Conservation (phyloP, 2,329 filamentous ascomycete genomes). For the Botrytis paeoniae region DNA sequence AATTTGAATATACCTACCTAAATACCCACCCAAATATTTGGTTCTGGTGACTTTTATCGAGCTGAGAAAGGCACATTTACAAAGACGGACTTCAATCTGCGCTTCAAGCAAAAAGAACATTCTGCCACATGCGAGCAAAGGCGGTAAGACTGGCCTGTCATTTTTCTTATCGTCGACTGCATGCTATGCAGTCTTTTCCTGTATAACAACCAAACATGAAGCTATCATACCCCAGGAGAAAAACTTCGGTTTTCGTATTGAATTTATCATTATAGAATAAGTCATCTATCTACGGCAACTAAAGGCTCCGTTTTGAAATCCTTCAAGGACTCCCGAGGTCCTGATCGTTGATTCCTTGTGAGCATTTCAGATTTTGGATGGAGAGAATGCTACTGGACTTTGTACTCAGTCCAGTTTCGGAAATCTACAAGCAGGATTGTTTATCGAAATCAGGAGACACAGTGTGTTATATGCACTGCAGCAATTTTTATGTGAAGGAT, state of each 20-base stretch:
- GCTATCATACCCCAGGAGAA: neutral
- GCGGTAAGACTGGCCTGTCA: neutral
- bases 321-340: neutral
- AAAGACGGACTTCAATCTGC: conserved; percentile 12
- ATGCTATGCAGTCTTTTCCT: neutral
- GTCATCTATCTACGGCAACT: neutral
- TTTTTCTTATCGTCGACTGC: neutral
- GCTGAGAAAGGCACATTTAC: neutral
- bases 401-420: neutral
- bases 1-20: neutral
- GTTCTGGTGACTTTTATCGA: neutral
- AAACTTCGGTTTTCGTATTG: neutral
- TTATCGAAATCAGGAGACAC: neutral
- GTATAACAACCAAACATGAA: no score
- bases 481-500: neutral
- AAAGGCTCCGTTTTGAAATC: neutral
- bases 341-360: neutral
- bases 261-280: neutral
- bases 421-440: neutral
- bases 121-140: neutral
- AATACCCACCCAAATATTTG: neutral
- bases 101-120: neutral
- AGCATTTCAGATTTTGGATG: neutral
- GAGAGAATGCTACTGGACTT: neutral
- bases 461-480: neutral